Evolutionary conservation across 441 rosid species (phyloP).

Genomic region (Adansonia gregorii): DNA sequence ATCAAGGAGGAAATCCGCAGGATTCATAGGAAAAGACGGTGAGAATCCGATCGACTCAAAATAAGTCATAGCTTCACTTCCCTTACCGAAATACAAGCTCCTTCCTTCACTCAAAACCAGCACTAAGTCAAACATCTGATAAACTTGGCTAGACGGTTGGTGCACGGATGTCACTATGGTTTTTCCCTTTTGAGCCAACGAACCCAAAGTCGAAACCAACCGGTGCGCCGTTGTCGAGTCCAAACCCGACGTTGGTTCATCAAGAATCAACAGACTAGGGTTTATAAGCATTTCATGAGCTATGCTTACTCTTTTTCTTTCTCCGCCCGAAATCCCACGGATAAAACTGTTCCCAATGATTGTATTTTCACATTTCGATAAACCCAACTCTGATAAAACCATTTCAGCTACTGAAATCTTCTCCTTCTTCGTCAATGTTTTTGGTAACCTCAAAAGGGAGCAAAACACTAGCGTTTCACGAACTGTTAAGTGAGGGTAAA

Average conservation of each 20-base stretch:
- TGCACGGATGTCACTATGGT: background rate
- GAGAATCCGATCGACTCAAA: constrained; percentile 79
- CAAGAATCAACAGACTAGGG: constrained; percentile 79
- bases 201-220: background rate
- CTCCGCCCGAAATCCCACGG: constrained; percentile 89
- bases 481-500: constrained; percentile 94
- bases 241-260: constrained; percentile 91
- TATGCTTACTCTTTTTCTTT: constrained; percentile 87
- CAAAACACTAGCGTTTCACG: constrained; percentile 83
- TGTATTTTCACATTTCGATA: constrained; percentile 72
- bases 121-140: background rate
- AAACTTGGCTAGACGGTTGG: background rate
- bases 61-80: constrained; percentile 67
- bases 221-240: constrained; percentile 79
- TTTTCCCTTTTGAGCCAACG: background rate
- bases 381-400: constrained; percentile 71
- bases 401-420: constrained; percentile 61
- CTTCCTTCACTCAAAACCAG: background rate
- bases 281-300: constrained; percentile 83
- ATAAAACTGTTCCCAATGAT: constrained; percentile 79
- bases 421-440: constrained; percentile 45
- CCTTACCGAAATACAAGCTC: background rate
- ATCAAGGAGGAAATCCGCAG: constrained; percentile 95
- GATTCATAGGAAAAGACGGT: constrained; percentile 91
- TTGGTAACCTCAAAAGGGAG: constrained; percentile 71